Evolutionary conservation across 2,329 filamentous ascomycete genomes (phyloP), one percentile per base, ranked within the genome.

Genomic region (Rutstroemia sp.): DNA sequence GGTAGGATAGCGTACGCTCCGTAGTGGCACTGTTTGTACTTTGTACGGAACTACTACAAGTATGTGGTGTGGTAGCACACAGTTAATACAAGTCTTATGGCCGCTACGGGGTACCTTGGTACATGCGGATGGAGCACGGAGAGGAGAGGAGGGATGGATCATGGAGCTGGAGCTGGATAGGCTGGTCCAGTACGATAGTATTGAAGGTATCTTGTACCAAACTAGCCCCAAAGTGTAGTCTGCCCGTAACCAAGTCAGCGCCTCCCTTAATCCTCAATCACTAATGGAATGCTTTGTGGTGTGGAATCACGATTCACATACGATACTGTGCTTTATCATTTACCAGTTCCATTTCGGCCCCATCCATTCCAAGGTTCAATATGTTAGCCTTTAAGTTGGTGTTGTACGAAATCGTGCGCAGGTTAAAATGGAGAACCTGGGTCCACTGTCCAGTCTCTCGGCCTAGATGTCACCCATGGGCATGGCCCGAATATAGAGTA

Each of bases 221-320:
- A 34, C 52, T 55, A 55, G 30, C 34, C 52, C 53, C 34, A 25
- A 55, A 42, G 42, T 55, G 53, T 49, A 46, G 44, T 36, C 44
- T 44, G 21, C 38, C 38, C 25, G 46, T 45, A 55, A 17, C 42
- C 46, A 51, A 21, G 39, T n/a, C 16, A 42, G 44, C 44, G 44
- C 52, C 34, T 39, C 36, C 39, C 39, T 42, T 42, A 12, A 34
- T 34, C 39, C 17, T 42, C 8, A 27, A 34, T 34, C 39, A 9
- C 19, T 27, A 27, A 42, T 54, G 34, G 21, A 49, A 49, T 34
- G 12, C 23, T 40, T 48, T 54, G 23, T 17, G 6, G 27, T 54
- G 40, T 53, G 27, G 27, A 53, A 10, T 34, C 30, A 34, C 30
- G 30, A 34, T 34, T 34, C 30, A 34, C 30, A 34, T 12, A 34